Evolutionary conservation across 164 flowering plant species (phyloP), one percentile per base, ranked within the genome.

Genomic region (Nymphaea colorata): DNA sequence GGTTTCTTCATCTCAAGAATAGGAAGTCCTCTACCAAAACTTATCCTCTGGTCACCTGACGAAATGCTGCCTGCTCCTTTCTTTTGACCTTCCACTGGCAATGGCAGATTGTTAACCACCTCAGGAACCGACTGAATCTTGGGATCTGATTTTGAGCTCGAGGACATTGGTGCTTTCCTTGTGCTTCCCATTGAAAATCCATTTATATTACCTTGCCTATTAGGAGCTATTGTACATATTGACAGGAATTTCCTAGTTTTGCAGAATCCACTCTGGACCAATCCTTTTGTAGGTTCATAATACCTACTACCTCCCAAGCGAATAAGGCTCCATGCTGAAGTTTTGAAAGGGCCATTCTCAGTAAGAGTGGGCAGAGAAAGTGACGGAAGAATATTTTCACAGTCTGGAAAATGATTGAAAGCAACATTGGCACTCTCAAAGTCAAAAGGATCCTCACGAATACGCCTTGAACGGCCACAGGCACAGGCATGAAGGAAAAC

Each of bases 401-500:
- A 93, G 70, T 88, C 84, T 5, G 78, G 75, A 73, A 82, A 90
- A 75, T 76, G 69, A 74, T 70, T 84, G 41, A 69, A 84, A 42
- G 76, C 73, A 69, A 73, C 47, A 71, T 90, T 87, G 63, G 98
- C 98, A 61, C 86, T 81, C 74, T 85, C 84, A 79, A 86, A 87
- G 79, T 93, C 96, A 80, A 93, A 93, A 74, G 96, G 98, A 73
- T 93, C 98, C 44, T 80, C 73, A 59, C 87, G 82, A 42, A 87
- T 66, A 59, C 68, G 70, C 66, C 96, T 81, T 60, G 87, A 82
- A 59, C 98, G 96, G 42, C 98, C 98, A 86, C 96, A 93, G 66
- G 96, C 85, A 80, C 98, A 93, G 15, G 98, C 96, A 79, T 90
- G 96, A 70, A 93, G 96, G 74, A 90, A 93, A 61, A 84, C 86